These are phyloP conservation scores for Wickerhamomyces sp. DNA, from an alignment of 1,139 yeast genomes.

Conservation along the genomic window DNA sequence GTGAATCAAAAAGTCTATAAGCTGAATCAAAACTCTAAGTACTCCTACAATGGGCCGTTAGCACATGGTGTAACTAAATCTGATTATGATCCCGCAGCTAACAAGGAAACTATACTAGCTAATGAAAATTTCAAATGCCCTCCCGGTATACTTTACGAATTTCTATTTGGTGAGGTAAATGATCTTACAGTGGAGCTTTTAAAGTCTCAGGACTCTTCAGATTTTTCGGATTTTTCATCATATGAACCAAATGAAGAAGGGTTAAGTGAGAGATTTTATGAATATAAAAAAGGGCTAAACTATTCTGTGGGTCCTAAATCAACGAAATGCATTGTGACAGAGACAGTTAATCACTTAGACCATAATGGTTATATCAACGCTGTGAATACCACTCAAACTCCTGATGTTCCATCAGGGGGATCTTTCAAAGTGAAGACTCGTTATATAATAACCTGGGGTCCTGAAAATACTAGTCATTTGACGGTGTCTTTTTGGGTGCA, in stretches of 20 bases:
- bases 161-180: slow-evolving; percentile 67
- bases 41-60: slow-evolving; percentile 40
- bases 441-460: slow-evolving; percentile 71
- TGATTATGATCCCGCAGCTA: slow-evolving; percentile 45
- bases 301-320: slow-evolving; percentile 94
- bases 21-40: slow-evolving; percentile 31
- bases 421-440: slow-evolving; percentile 74
- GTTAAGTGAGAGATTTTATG: slow-evolving; percentile 50
- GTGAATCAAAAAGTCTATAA: slow-evolving; percentile 25
- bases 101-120: slow-evolving; percentile 51
- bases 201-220: slow-evolving; percentile 65
- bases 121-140: slow-evolving; percentile 66
- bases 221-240: slow-evolving; percentile 48
- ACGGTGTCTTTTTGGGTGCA: slow-evolving; percentile 67
- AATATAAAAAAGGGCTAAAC: slow-evolving; percentile 73
- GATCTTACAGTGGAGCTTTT: slow-evolving; percentile 48
- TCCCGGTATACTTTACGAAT: slow-evolving; percentile 64
- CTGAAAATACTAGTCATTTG: slow-evolving; percentile 54
- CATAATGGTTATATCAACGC: slow-evolving; percentile 51
- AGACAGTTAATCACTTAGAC: slow-evolving; percentile 61
- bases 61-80: slow-evolving; percentile 44
- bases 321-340: slow-evolving; percentile 76
- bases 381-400: slow-evolving; percentile 70
- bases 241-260: slow-evolving; percentile 40
- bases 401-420: slow-evolving; percentile 93